Evolutionary conservation across 148 eudicot species (phyloP), one percentile per base, ranked within the genome.

Genomic region (Vaccinium corymbosum): DNA sequence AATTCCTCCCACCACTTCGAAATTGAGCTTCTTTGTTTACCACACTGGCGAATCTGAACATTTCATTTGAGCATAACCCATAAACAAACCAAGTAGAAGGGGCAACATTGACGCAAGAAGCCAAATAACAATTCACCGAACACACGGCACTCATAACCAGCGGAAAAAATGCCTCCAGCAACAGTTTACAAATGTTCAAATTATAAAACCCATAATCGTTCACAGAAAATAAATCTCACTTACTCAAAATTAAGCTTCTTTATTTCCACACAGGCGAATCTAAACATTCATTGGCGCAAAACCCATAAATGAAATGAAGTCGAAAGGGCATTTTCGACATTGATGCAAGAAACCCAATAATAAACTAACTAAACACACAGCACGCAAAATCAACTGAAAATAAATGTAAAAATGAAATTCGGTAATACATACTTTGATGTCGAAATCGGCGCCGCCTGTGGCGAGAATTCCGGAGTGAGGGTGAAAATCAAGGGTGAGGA

Each of bases 391-490:
- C 22, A 25, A 16, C 46, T 50, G 46, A 77, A 71, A 8, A n/a
- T 8, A 22, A 0, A 50, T 7, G 77, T 25, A 22, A 55, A 75
- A 6, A 0, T 52, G 16, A 68, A 11, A n/a, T 50, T 56, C 52
- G 55, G 32, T 32, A 0, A 20, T 7, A 94, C 98, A 20, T 7
- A 94, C 99, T 98, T 97, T 94, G 84, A 97, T 91, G 79, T 97
- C 99, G 82, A 84, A 94, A 86, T 97, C 99, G 84, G 99, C 98
- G 75, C 99, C 99, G 57, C 92, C 99, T 22, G 98, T 97, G 80
- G 97, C 98, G 25, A 97, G 92, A 82, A 88, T 72, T 13, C 92
- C 95, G 52, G 99, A 87, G 71, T 84, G 4, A n/a, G 95, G 95
- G 86, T 97, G 97, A 64, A 97, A 97, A 94, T 97, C 99, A 81